Percentiles rank a stretch among this genome's conserved stretches.
phyloP scores from a whole-genome alignment of 495 filamentous ascomycete genomes.

The Podospora pseudocomata region DNA sequence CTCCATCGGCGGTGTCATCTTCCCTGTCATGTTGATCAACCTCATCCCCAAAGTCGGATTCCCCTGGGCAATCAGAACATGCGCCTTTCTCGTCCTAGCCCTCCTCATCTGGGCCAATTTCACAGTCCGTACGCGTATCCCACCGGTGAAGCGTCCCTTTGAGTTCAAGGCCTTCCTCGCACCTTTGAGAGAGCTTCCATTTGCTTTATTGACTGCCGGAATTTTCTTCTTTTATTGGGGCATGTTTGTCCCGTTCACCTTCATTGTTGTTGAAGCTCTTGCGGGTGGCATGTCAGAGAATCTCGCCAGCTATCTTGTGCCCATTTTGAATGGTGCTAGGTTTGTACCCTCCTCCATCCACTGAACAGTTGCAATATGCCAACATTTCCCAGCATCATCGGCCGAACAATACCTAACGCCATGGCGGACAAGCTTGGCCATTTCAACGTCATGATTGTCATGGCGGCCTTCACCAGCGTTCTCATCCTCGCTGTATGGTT shows the following conservation, averaged over 20 bases:
- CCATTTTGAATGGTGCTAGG: constrained; percentile 57
- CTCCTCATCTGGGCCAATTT: constrained; percentile 51
- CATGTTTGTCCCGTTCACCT: constrained; percentile 61
- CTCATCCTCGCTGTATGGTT: constrained; percentile 62
- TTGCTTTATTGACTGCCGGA: constrained; percentile 16
- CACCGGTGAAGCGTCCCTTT: constrained; percentile 21
- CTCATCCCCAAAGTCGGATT: constrained; percentile 58
- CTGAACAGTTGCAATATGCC: not conserved
- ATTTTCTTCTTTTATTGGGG: constrained; percentile 53
- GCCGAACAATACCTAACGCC: not conserved
- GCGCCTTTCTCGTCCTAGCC: constrained; percentile 59
- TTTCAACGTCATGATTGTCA: constrained; percentile 56
- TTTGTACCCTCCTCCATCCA: constrained; percentile 50
- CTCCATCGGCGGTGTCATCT: constrained; percentile 58
- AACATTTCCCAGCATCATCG: not conserved
- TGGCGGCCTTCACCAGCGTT: constrained; percentile 50
- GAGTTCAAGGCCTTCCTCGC: not conserved
- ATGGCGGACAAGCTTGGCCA: constrained; percentile 62
- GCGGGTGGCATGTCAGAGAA: constrained; percentile 49
- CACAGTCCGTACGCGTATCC: constrained; percentile 20
- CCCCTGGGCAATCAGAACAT: constrained; percentile 62
- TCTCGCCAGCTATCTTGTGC: constrained; percentile 56
- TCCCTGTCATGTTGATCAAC: constrained; percentile 59
- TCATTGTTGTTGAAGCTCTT: constrained; percentile 54
- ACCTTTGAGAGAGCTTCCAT: constrained; percentile 42